Evolutionary conservation across 2,329 filamentous ascomycete species (phyloP), one percentile per base, ranked within the genome.

Genomic region (Penicillium sp.): DNA sequence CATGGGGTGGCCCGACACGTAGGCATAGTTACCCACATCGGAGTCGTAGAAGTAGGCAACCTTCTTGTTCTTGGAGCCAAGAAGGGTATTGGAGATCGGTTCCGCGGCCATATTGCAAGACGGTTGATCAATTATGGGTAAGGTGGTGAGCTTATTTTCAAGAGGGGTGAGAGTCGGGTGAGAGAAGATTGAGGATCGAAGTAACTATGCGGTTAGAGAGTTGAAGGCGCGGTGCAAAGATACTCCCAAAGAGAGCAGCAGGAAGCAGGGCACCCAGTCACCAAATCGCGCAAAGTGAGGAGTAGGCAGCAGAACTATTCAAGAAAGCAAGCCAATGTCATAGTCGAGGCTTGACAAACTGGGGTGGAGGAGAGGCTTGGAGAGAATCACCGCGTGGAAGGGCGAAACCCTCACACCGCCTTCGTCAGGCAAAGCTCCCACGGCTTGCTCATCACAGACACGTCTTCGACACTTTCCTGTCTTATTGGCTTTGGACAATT

Each of bases 1-100:
- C 84, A 87, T 87, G 32, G 85, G 83, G 74, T 85, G 84, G n/a
- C 82, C 83, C 11, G 83, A 81, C 54, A 96, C 91, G 70, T 97
- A 97, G 72, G 93, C 92, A 79, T 97, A 97, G 75, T 97, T 97
- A 61, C 93, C 93, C 70, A 97, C 94, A 77, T 97, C 93, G 3
- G 90, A 95, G 72, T 97, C 93, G 82, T 97, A 97, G 75, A 97
- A 97, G 78, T 97, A 97, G 52, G 93, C 93, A 54, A 97, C 90
- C 71, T 93, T 91, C 77, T 94, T 96, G 71, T 83, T 82, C 63
- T 79, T 71, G 59, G 75, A 77, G 24, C 76, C 77, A 43, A 77
- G 51, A 16, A 54, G 68, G 49, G 79, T 79, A 72, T 83, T 82
- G 24, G 74, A 63, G 54, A 75, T 84, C 62, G 75, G 80, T 68